Evolutionary conservation across 768 basidiomycete species (phyloP), one percentile per base, ranked within the genome.

Genomic region (Trametes punicea): DNA sequence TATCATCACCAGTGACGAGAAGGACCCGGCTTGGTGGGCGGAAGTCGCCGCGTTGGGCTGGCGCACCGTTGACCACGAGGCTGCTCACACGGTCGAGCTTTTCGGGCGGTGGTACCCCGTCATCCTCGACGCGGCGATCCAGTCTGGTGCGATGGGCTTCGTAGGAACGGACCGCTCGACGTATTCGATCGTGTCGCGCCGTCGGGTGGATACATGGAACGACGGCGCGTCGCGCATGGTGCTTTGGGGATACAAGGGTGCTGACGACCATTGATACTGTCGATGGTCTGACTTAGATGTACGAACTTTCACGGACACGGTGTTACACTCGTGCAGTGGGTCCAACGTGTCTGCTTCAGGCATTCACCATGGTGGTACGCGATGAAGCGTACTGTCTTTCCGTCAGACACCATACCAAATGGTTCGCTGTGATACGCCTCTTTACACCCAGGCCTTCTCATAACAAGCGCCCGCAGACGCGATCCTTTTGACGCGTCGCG

Each of bases 91-190:
- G 16, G 70, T 39, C 10, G 68, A 69, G 57, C 59, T 51, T 13
- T 67, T 75, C 61, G 73, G 74, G 8, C 53, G 56, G 51, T 77
- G 75, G 75, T 73, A 87, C 67, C 84, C 87, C 11, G 71, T 86
- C n/a, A 70, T 90, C 46, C 77, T 90, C 47, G 88, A 90, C 64
- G 85, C 86, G 3, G 82, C 81, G 8, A 80, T 88, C 54, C 89
- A 90, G 63, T 85, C 85, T 0, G 72, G 71, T 34, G 87, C 82
- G 20, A 66, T 74, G 10, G 89, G 87, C 2, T 85, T 90, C 63
- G 80, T 91, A 13, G 89, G 87, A 8, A 89, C 87, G 1, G 79
- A 85, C 60, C 64, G 74, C 38, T 88, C 87, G 30, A 90, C 88
- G 4, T 88, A 88, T 81, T 83, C 84, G 2, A 71, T 81, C 41